Conservation (phyloP, 768 basidiomycete genomes). For the Suillus ampliporus region DNA sequence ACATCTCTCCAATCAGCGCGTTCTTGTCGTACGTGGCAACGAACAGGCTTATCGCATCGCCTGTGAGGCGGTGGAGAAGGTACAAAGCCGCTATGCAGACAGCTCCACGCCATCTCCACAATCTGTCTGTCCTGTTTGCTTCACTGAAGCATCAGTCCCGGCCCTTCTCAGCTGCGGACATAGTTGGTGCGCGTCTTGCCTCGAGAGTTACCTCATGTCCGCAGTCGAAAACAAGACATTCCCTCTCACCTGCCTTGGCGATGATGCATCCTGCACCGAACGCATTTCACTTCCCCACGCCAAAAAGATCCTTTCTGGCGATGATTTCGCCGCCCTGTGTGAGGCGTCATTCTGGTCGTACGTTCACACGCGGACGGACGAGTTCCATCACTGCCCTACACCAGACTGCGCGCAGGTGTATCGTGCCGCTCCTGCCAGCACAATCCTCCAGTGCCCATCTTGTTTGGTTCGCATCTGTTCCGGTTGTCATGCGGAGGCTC, state of each 20-base stretch:
- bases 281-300: conserved; percentile 61
- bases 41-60: conserved; percentile 40
- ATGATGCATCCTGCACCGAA: conserved; percentile 60
- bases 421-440: conserved; percentile 54
- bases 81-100: conserved; percentile 31
- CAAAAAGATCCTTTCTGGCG: conserved; percentile 51
- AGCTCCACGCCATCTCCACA: conserved; percentile 17
- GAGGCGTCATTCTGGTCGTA: conserved; percentile 66
- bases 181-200: conserved; percentile 67
- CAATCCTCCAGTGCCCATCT: conserved; percentile 69
- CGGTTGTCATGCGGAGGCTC: conserved; percentile 60
- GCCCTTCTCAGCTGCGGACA: conserved; percentile 68
- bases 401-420: conserved; percentile 82
- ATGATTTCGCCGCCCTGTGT: conserved; percentile 60
- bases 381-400: conserved; percentile 79
- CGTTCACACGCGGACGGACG: conserved; percentile 60
- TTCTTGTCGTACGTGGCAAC: conserved; percentile 62
- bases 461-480: conserved; percentile 76
- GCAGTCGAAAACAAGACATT: conserved; percentile 63
- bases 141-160: conserved; percentile 58
- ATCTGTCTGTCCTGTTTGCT: conserved; percentile 70
- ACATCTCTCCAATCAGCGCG: conserved; percentile 34
- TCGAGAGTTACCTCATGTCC: conserved; percentile 61
- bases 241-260: conserved; percentile 75
- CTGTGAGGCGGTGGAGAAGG: conserved; percentile 49